Evolutionary conservation across 768 basidiomycete species (phyloP), one percentile per base, ranked within the genome.

Genomic region (Leccinellum luteum): DNA sequence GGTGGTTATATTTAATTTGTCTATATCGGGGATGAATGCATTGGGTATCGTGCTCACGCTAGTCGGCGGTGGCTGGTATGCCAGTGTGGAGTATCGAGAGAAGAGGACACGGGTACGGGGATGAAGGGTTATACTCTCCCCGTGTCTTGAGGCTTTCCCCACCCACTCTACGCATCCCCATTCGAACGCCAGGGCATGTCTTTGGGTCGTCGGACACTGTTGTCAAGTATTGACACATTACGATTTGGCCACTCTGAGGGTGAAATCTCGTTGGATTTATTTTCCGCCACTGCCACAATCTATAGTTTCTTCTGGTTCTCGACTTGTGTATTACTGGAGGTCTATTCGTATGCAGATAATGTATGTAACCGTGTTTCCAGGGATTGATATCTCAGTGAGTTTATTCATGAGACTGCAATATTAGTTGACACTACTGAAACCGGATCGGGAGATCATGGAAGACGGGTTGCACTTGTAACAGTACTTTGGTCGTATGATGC

Each of bases 21-120:
- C 83, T 3, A 91, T 98, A 71, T 90, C 87, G 10, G 76, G 79
- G 23, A 81, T 80, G 60, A 99, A 99, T 69, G 86, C 82, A 8
- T 60, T 90, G 44, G 97, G 97, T 2, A 95, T 99, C 55, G 34
- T 79, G 9, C 74, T 97, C 49, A 98, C 97, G 6, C 80, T 98
- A 6, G 60, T 83, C 3, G 97, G 97, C 34, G 96, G 96, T 21
- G 92, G 85, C 21, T 85, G 85, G 79, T 93, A 91, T 64, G 87
- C 87, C 0, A 72, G 75, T 27, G 81, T 90, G 8, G 90, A 92
- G 66, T 80, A 85, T 51, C 62, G 61, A 50, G 85, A 85, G 65
- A 82, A 77, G 66, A 64, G 12, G 52, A 54, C 62, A 3, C 69
- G 72, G 15, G 49, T 47, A 55, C 47, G 47, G 23, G 27, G 27